Conservation (phyloP, 148 eudicot species). For the Cornus florida region DNA sequence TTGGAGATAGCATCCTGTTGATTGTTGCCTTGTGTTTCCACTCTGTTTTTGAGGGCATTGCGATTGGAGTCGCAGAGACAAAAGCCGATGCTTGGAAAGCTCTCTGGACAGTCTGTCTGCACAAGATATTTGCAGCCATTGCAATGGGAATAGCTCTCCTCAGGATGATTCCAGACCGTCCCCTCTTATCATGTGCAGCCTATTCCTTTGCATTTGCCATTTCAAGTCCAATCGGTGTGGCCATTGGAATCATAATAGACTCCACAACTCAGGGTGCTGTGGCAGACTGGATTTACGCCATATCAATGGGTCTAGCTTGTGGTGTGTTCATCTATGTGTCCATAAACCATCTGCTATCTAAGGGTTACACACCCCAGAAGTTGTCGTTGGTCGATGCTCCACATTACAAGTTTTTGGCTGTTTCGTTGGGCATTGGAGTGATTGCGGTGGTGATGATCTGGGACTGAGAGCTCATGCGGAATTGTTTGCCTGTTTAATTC, state of each 20-base stretch:
- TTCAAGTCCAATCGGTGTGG: conserved; percentile 64
- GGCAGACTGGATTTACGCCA: conserved; percentile 68
- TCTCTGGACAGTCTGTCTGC: conserved; percentile 63
- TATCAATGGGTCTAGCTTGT: conserved; percentile 65
- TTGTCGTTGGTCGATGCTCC: conserved; percentile 37
- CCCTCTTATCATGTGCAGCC: conserved; percentile 46
- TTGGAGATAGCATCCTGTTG: conserved; percentile 58
- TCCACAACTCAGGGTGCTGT: conserved; percentile 49
- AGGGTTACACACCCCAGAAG: conserved; percentile 41
- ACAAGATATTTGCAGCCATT: conserved; percentile 67
- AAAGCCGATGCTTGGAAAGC: conserved; percentile 60
- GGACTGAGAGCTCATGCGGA: conserved; percentile 34
- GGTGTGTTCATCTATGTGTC: conserved; percentile 69
- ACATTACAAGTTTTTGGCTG: conserved; percentile 46
- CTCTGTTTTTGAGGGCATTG: conserved; percentile 70
- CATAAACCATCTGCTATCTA: conserved; percentile 53
- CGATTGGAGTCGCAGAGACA: conserved; percentile 62
- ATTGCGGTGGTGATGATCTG: conserved; percentile 76
- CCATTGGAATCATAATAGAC: conserved; percentile 60
- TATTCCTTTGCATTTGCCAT: conserved; percentile 68
- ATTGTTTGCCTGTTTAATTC: not conserved
- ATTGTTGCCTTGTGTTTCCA: conserved; percentile 67
- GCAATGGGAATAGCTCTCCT: conserved; percentile 73
- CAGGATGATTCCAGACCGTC: conserved; percentile 58
- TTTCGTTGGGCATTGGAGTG: conserved; percentile 48